Base-by-base conservation (phyloP, 768 basidiomycete genomes). In the Macrolepiota fuliginosa region DNA sequence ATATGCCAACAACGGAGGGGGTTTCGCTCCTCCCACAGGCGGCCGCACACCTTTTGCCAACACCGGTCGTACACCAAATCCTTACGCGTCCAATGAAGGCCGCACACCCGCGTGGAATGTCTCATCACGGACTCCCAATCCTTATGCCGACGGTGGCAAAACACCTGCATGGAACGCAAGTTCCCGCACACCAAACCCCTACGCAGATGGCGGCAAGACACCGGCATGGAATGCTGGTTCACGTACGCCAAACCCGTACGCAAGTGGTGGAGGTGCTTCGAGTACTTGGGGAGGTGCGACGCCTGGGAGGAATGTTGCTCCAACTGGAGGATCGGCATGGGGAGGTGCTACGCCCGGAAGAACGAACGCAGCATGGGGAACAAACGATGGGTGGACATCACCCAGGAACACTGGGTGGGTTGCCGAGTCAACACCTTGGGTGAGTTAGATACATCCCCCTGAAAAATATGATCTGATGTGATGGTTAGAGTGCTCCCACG, bases 221-320 rank as follows among this genome's bases (percentile, higher is more conserved):
- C 90, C 91, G 0, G 88, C 87, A 15, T 89, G 87, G 82, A 82
- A 78, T 63, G 81, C 81, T 7, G 76, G 77, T 45, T 83, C 85
- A 29, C 76, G 83, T 58, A 91, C 91, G 2, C 90, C 91, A 3
- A 92, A 91, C 70, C 88, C 89, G 0, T 89, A 91, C 29, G 83
- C 84, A 0, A 83, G 81, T 58, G 78, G 82, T 63, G 67, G 68
- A 45, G 73, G 69, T 24, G 37, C 49, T 29, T 64, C 64, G 12
- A 61, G 37, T 51, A 74, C 70, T 32, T 82, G 79, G 75, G 82
- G 79, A 22, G 82, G 78, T 57, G 78, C 81, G 27, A 81, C 82
- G 39, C 82, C 72, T 40, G 71, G 67, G 52, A 72, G 72, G 25
- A 73, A 68, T 66, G 70, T 63, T 65, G 66, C 57, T 25, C 42